A percentile compares a stretch with the other conserved stretches of the same genome.
Evolutionary conservation across 2,329 filamentous ascomycete genomes (phyloP).

Genomic region (Diaporthe caulivora): DNA sequence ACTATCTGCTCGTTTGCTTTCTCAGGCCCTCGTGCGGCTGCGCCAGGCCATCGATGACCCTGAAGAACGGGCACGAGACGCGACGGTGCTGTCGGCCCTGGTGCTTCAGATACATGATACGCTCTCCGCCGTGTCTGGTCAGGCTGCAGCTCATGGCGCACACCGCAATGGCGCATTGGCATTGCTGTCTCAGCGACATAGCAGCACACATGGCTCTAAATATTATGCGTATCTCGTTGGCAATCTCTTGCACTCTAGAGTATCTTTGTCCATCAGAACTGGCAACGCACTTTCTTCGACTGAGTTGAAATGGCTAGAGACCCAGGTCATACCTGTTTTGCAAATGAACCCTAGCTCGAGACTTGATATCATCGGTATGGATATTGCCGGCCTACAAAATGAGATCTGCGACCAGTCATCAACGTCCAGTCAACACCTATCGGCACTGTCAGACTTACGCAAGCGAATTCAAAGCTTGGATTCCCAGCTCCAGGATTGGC

Average conservation of each 20-base stretch:
- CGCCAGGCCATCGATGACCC: background rate
- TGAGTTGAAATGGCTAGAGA: background rate
- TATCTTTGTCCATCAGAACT: background rate
- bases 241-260: background rate
- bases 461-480: background rate
- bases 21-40: background rate
- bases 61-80: background rate
- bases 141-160: background rate
- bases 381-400: background rate
- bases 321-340: background rate
- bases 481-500: background rate
- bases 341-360: background rate
- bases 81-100: background rate
- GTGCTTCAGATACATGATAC: slow-evolving; percentile 8
- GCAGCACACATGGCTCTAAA: background rate
- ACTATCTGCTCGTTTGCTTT: background rate
- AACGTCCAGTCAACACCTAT: too few relatives aligned
- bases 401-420: background rate
- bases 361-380: background rate
- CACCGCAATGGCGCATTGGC: background rate
- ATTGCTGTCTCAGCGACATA: background rate
- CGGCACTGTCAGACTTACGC: background rate
- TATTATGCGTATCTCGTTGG: background rate
- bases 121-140: background rate
- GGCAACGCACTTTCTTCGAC: background rate